Conservation (phyloP, 1,139 yeast genomes). For the Lodderomyces beijingensis region DNA sequence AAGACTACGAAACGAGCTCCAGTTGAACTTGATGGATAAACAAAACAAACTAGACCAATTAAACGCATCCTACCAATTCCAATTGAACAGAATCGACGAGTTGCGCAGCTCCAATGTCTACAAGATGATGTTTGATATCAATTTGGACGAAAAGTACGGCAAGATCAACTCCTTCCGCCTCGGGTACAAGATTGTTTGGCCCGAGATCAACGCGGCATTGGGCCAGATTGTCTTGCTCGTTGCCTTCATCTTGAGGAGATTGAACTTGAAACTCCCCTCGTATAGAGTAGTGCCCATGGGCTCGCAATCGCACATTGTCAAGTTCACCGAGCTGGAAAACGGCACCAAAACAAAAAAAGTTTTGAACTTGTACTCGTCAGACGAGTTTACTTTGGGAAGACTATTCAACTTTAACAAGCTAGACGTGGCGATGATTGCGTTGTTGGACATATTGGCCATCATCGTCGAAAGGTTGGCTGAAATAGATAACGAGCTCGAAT, state of each 20-base stretch:
- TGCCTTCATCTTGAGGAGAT: slow-evolving; percentile 57
- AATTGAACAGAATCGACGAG: slow-evolving; percentile 61
- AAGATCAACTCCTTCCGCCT: slow-evolving; percentile 81
- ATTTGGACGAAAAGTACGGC: slow-evolving; percentile 73
- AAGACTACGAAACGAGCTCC: slow-evolving; percentile 47
- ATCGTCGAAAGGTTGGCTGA: slow-evolving; percentile 47
- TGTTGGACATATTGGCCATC: slow-evolving; percentile 58
- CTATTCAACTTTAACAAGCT: slow-evolving; percentile 65
- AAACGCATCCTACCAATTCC: slow-evolving; percentile 57
- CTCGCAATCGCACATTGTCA: slow-evolving; percentile 74
- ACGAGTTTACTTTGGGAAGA: slow-evolving; percentile 66
- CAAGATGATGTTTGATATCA: slow-evolving; percentile 75
- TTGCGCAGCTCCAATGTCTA: slow-evolving; percentile 75
- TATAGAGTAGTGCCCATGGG: slow-evolving; percentile 81
- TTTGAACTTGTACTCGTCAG: slow-evolving; percentile 54
- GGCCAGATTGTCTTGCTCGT: slow-evolving; percentile 77
- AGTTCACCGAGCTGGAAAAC: slow-evolving; percentile 27
- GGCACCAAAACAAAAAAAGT: slow-evolving; percentile 21
- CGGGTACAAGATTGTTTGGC: slow-evolving; percentile 79
- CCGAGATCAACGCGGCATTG: slow-evolving; percentile 87
- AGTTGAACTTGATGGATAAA: slow-evolving; percentile 45
- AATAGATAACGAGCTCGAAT: slow-evolving; percentile 54
- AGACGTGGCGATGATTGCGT: slow-evolving; percentile 74
- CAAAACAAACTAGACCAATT: slow-evolving; percentile 55
- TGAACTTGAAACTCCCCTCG: slow-evolving; percentile 51